Base-by-base conservation (phyloP, 208 protist species). In the Crithidia thermophila region DNA sequence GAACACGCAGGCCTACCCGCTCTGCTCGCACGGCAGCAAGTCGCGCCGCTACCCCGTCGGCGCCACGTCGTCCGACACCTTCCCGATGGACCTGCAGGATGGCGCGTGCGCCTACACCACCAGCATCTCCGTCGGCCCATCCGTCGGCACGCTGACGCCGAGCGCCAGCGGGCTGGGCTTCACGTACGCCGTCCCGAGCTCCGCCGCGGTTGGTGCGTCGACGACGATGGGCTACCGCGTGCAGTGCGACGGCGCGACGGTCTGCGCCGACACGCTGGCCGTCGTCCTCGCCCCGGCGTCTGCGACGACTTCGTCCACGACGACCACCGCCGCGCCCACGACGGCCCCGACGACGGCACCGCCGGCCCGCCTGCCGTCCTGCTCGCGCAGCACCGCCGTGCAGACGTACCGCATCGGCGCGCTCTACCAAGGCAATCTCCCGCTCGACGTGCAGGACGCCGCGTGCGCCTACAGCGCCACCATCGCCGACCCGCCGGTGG, bases 191-290 rank as follows among this genome's bases (percentile, higher is more conserved):
- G 25, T 49, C 30, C 62, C 72, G 40, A 52, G 46, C 43, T 57
- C 52, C 20, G 40, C 67, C 36, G 20, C 31, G 0, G 56, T 79
- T 18, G 58, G 72, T 37, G 20, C 59, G 46, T n/a, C 31, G 21
- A 79, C 67, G 18, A 45, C 56, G 61, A 13, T 77, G 6, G 51
- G 33, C 18, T 85, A 85, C 66, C 49, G 40, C n/a, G 62, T 85
- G 25, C 37, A 57, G 31, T 85, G 79, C 43, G 66, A 72, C 31
- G 79, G 66, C 31, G 28, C 28, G 3, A 46, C 69, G 23, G 57
- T 90, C 11, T 90, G 84, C 55, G 59, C 64, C 3, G 81, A 79
- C 43, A 47, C n/a, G 30, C 43, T 85, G 34, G 10, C 20, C 27
- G 65, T 88, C 25, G 30, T 52, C 10, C 55, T 75, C 0, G 43